phyloP scores from a whole-genome alignment of 2,329 filamentous ascomycete genomes.

The Fusarium keratoplasticum region DNA sequence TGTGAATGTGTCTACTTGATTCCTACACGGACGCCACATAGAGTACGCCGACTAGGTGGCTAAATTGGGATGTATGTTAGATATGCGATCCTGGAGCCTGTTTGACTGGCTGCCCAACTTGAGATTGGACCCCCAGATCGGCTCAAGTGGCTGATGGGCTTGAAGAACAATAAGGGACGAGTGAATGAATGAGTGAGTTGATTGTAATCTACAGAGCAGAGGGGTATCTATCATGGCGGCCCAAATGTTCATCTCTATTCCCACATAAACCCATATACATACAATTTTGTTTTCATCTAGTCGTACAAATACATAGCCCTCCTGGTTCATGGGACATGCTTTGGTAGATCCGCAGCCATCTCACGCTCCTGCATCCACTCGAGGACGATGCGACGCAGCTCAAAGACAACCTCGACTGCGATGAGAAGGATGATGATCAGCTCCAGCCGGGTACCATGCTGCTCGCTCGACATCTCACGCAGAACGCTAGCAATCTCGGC shows the following conservation, averaged over 20 bases:
- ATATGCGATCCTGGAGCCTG: neutral
- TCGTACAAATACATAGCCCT: conserved; percentile 14
- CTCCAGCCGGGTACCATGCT: conserved; percentile 87
- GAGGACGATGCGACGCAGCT: conserved; percentile 78
- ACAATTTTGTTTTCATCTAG: conserved; percentile 7
- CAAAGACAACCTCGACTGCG: conserved; percentile 90
- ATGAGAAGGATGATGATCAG: conserved; percentile 97
- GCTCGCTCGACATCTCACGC: conserved; percentile 88
- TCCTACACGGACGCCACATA: neutral
- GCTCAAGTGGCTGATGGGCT: neutral
- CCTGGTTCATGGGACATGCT: neutral
- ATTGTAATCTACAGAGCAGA: conserved; percentile 41
- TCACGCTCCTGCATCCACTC: conserved; percentile 62
- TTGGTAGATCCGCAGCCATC: conserved; percentile 30
- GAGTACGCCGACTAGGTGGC: neutral
- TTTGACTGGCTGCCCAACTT: neutral
- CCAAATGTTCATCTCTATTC: conserved; percentile 7
- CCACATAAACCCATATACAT: conserved; percentile 8
- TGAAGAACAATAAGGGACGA: neutral
- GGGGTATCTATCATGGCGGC: conserved; percentile 40
- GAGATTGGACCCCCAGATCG: neutral
- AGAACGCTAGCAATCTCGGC: conserved; percentile 93
- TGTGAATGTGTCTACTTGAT: too few species aligned
- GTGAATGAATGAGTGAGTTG: conserved; percentile 1
- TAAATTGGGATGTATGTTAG: neutral